These are phyloP conservation scores for Penicillium oxalicum DNA, from an alignment of 2,329 filamentous ascomycete genomes.

Conservation along the genomic window DNA sequence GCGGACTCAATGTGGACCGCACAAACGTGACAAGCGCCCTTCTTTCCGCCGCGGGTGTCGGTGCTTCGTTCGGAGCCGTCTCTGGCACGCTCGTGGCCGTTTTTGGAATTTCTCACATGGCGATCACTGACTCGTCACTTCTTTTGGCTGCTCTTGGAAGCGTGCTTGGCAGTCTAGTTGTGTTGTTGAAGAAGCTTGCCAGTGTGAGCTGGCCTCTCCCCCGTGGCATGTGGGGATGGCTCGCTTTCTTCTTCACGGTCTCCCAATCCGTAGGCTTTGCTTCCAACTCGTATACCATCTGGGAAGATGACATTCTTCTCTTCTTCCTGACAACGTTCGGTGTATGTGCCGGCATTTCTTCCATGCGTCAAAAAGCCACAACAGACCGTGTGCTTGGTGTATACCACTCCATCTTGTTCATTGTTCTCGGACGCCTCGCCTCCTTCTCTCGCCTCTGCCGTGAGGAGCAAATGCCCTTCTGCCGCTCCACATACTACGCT, in stretches of 20 bases:
- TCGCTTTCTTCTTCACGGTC: conserved; percentile 73
- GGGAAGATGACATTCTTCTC: conserved; percentile 91
- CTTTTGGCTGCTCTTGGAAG: conserved; percentile 42
- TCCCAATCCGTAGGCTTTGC: conserved; percentile 90
- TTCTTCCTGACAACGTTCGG: conserved; percentile 91
- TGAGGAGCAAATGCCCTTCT: conserved; percentile 98
- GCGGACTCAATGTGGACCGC: conserved; percentile 49
- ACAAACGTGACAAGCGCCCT: conserved; percentile 50
- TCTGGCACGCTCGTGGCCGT: conserved; percentile 22
- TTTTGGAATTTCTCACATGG: conserved; percentile 24
- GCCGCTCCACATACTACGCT: conserved; percentile 90
- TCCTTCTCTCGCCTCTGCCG: conserved; percentile 89
- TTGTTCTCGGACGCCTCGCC: conserved; percentile 69
- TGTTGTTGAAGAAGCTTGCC: conserved; percentile 35
- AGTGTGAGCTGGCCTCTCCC: conserved; percentile 55
- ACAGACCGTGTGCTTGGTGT: conserved; percentile 68
- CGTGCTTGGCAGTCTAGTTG: conserved; percentile 39
- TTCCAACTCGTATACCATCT: conserved; percentile 97
- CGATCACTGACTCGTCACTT: conserved; percentile 29
- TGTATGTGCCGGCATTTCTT: conserved; percentile 64
- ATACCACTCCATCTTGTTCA: conserved; percentile 79
- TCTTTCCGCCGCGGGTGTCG: conserved; percentile 47
- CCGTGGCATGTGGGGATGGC: conserved; percentile 79
- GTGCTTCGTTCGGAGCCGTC: conserved; percentile 41
- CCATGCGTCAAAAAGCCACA: conserved; percentile 63